Evolutionary conservation across 495 filamentous ascomycete genomes (phyloP).

Genomic region (Neohortaea acidophila): DNA sequence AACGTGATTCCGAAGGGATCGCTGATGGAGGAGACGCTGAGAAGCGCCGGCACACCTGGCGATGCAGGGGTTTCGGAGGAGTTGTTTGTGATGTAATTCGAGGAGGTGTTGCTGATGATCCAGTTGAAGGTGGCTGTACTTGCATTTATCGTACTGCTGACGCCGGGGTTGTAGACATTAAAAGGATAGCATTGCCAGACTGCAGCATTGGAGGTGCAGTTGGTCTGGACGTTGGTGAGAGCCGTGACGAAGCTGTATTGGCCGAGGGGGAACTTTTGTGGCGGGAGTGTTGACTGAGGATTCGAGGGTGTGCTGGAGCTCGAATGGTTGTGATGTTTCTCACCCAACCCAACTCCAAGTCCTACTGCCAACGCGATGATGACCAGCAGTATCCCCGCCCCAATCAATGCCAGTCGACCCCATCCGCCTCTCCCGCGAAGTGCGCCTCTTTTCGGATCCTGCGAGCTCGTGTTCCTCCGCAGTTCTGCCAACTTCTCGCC

Average conservation of each 20-base stretch:
- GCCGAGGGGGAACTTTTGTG: constrained; percentile 35
- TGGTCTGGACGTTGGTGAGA: constrained; percentile 33
- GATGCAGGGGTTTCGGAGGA: background rate
- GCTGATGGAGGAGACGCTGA: constrained; percentile 22
- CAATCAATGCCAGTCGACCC: constrained; percentile 17
- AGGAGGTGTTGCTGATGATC: constrained; percentile 31
- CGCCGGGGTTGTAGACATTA: constrained; percentile 27
- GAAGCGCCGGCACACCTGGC: constrained; percentile 4
- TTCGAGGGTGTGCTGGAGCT: too few species aligned
- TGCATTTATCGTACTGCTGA: constrained; percentile 16
- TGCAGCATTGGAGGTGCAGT: constrained; percentile 36
- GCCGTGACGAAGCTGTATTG: constrained; percentile 40
- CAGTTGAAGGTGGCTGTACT: constrained; percentile 38
- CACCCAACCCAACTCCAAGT: constrained; percentile 39
- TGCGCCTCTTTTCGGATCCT: constrained; percentile 12
- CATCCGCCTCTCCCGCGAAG: constrained; percentile 22
- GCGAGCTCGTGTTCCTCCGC: constrained; percentile 1
- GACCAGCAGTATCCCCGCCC: constrained; percentile 28
- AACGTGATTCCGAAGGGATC: constrained; percentile 37
- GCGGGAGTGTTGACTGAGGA: too few species aligned
- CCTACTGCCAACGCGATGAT: constrained; percentile 38
- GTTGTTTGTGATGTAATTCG: constrained; percentile 10
- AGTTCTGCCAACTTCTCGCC: constrained; percentile 12
- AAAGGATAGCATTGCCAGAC: constrained; percentile 44
- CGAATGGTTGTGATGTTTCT: too few species aligned